phyloP scores from a whole-genome alignment of 352 stramenopile genomes.

The Thraustochytrium aureum region DNA sequence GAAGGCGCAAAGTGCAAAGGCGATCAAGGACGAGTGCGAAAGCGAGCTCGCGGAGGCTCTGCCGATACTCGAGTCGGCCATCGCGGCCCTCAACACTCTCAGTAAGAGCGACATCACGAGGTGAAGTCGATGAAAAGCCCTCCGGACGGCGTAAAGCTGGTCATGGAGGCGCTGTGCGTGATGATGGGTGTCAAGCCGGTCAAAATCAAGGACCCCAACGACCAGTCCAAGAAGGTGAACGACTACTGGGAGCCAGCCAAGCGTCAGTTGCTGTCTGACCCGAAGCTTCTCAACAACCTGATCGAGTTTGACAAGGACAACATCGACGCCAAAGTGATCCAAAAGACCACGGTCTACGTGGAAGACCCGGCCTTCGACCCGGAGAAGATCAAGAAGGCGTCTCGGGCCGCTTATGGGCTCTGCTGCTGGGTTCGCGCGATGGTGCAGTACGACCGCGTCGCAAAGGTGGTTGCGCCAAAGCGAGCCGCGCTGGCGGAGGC shows the following conservation, averaged over 20 bases:
- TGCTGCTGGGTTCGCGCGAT: constrained; percentile 95
- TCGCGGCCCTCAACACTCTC: constrained; percentile 86
- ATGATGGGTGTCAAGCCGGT: constrained; percentile 90
- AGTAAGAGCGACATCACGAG: constrained; percentile 91
- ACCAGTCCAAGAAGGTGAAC: constrained; percentile 87
- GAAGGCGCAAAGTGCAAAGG: constrained; percentile 57
- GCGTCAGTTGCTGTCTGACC: constrained; percentile 84
- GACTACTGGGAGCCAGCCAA: constrained; percentile 92
- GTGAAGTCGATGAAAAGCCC: constrained; percentile 97
- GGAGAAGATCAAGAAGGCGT: constrained; percentile 91
- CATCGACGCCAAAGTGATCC: constrained; percentile 78
- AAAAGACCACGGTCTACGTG: constrained; percentile 78
- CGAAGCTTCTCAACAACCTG: constrained; percentile 85
- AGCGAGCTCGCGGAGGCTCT: constrained; percentile 87
- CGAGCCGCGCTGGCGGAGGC: constrained; percentile 52
- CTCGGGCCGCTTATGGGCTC: constrained; percentile 82
- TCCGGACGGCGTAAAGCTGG: constrained; percentile 86
- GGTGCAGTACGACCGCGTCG: constrained; percentile 92
- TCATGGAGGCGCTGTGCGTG: constrained; percentile 93
- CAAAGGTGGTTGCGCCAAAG: constrained; percentile 90
- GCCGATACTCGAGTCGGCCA: constrained; percentile 80
- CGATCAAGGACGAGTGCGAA: constrained; percentile 86
- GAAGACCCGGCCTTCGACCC: constrained; percentile 86
- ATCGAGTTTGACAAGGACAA: constrained; percentile 96
- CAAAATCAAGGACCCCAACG: constrained; percentile 87